Evolutionary conservation across 78 protist species (phyloP).

Genomic region (slime mould (Dictyostelium discoideum)): dicty_2.7 NC_007088.5:4769001-4769500

Average conservation of each 20-base stretch:
- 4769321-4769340: conserved; percentile 46
- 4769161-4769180: conserved; percentile 67
- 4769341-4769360: conserved; percentile 15
- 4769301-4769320: conserved; percentile 17
- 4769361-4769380: conserved; percentile 66
- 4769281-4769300: conserved; percentile 26
- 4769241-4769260: conserved; percentile 3
- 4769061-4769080: neutral
- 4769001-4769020: neutral
- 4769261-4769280: conserved; percentile 25
- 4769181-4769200: conserved; percentile 32
- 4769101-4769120: neutral
- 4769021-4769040: neutral
- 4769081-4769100: neutral
- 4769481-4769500: conserved; percentile 78
- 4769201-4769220: neutral
- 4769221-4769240: conserved; percentile 22
- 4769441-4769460: conserved; percentile 23
- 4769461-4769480: conserved; percentile 60
- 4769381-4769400: conserved; percentile 39
- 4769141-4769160: conserved; percentile 10
- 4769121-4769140: conserved; percentile 23
- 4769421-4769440: neutral
- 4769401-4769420: conserved; percentile 45
- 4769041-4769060: neutral